Evolutionary conservation across 129 eudicot genomes (phyloP).

Genomic region (Lonicera japonica): DNA sequence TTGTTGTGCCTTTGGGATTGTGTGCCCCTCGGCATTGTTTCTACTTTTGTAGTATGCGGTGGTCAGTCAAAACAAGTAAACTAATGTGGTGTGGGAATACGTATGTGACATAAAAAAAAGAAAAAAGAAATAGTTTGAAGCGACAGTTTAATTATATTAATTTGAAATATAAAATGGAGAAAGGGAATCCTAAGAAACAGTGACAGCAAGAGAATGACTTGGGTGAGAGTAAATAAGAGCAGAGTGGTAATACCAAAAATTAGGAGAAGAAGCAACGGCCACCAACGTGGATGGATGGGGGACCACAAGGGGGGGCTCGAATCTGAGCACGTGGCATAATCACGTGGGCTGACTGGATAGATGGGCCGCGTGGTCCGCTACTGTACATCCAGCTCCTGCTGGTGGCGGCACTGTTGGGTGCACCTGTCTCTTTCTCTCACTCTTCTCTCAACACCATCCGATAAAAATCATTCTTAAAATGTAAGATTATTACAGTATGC

Average conservation of each 20-base stretch:
- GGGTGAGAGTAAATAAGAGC: not conserved
- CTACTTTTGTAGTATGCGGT: too few species aligned
- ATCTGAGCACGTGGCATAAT: conserved; percentile 3
- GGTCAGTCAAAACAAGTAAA: too few species aligned
- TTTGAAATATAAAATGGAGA: too few species aligned
- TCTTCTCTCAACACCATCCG: too few species aligned
- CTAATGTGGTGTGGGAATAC: too few species aligned
- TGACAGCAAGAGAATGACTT: not conserved
- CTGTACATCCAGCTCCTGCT: not conserved
- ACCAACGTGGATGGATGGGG: not conserved
- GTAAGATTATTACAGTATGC: too few species aligned
- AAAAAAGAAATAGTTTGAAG: too few species aligned
- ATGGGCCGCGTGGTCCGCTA: not conserved
- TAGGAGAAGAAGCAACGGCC: not conserved
- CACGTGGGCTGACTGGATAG: conserved; percentile 3
- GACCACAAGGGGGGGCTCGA: not conserved
- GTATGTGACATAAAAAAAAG: too few species aligned
- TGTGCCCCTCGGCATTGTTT: too few species aligned
- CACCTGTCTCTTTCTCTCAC: not conserved
- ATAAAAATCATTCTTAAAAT: too few species aligned
- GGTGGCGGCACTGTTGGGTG: not conserved
- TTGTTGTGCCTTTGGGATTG: too few species aligned
- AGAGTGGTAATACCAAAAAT: not conserved
- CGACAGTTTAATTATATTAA: too few species aligned
- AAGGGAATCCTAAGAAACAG: not conserved